These are phyloP conservation scores for Imleria badia DNA, from an alignment of 768 basidiomycete species.

Conservation along the genomic window DNA sequence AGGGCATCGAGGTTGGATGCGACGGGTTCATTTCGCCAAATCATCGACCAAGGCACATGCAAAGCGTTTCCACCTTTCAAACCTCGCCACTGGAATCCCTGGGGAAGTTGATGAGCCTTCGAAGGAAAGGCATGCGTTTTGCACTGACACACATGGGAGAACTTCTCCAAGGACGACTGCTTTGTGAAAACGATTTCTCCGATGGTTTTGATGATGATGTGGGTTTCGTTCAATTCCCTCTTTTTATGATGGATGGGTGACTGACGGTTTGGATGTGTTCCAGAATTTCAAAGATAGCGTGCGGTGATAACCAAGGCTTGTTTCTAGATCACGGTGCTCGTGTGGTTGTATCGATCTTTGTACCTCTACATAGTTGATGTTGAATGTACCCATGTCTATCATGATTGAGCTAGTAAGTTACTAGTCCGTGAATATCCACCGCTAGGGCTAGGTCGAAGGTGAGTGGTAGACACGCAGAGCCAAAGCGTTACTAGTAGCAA, in stretches of 20 bases:
- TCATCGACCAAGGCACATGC: constrained; percentile 9
- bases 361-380: no score
- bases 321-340: not conserved
- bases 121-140: constrained; percentile 42
- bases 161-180: constrained; percentile 30
- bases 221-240: not conserved
- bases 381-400: no score
- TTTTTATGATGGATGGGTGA: not conserved
- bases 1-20: constrained; percentile 1
- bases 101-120: constrained; percentile 20
- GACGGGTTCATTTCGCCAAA: constrained; percentile 23
- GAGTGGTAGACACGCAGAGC: no score
- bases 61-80: constrained; percentile 27
- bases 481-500: no score
- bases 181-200: constrained; percentile 17
- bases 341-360: no score
- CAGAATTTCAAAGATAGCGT: not conserved
- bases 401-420: no score
- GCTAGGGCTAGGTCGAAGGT: no score
- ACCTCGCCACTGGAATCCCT: constrained; percentile 35
- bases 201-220: constrained; percentile 1
- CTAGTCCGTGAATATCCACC: no score
- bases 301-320: not conserved
- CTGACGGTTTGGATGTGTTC: not conserved
- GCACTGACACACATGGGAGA: constrained; percentile 42